Evolutionary conservation across 192 early-diverging fungal genomes (phyloP).

Genomic region (Backusella luteola): DNA sequence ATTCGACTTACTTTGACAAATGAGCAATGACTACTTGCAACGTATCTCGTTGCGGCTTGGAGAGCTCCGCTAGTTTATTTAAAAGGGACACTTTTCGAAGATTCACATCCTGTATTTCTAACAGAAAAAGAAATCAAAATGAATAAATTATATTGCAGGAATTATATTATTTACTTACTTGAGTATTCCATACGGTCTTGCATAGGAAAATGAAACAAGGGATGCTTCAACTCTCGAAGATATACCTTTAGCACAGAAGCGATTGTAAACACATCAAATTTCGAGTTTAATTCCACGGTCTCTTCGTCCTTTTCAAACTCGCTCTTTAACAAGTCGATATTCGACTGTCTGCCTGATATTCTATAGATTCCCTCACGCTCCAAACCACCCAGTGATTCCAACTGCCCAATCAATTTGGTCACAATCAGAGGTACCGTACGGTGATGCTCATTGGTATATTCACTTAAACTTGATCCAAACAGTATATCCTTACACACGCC

Average conservation of each 20-base stretch:
- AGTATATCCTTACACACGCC: conserved; percentile 24
- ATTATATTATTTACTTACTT: conserved; percentile 11
- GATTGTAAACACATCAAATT: conserved; percentile 55
- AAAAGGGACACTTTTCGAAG: conserved; percentile 39
- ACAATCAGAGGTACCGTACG: conserved; percentile 34
- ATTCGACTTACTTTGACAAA: conserved; percentile 46
- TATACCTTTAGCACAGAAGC: conserved; percentile 64
- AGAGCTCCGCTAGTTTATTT: conserved; percentile 37
- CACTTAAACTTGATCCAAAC: conserved; percentile 32
- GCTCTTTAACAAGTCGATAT: conserved; percentile 25
- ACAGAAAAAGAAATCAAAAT: neutral
- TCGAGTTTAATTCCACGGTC: conserved; percentile 16
- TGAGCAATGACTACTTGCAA: conserved; percentile 57
- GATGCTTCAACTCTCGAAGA: conserved; percentile 60
- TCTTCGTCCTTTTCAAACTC: conserved; percentile 38
- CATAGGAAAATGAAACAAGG: conserved; percentile 54
- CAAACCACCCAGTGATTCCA: conserved; percentile 29
- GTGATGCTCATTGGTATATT: conserved; percentile 24
- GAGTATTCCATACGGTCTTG: conserved; percentile 55
- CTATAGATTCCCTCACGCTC: conserved; percentile 41
- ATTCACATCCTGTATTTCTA: conserved; percentile 43
- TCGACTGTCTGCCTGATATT: conserved; percentile 36
- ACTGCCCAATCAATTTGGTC: conserved; percentile 22
- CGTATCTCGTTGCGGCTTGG: conserved; percentile 48
- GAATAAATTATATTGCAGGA: neutral